phyloP scores from a whole-genome alignment of 2,329 filamentous ascomycete genomes.

The Fusarium incarnatum region DNA sequence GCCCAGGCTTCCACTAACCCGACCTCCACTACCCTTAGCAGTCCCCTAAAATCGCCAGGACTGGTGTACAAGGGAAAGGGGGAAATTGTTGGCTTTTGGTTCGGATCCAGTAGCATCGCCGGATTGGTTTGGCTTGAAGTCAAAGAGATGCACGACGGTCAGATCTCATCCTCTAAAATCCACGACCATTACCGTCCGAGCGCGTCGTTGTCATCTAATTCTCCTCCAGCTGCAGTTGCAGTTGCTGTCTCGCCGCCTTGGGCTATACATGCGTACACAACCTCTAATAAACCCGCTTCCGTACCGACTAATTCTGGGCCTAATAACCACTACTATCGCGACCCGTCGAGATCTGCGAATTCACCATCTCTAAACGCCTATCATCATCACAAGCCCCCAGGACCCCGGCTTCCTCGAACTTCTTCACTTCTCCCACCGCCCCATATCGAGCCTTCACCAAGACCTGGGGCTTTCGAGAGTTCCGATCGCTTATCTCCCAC shows the following conservation, averaged over 20 bases:
- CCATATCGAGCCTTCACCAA: constrained; percentile 46
- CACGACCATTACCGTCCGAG: constrained; percentile 30
- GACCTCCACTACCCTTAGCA: constrained; percentile 25
- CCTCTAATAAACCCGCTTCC: constrained; percentile 22
- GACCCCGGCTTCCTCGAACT: constrained; percentile 54
- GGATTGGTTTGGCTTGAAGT: constrained; percentile 27
- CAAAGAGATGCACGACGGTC: constrained; percentile 46
- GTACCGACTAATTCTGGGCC: constrained; percentile 38
- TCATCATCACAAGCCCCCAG: constrained; percentile 47
- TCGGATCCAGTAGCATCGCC: constrained; percentile 39
- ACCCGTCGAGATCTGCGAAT: constrained; percentile 33
- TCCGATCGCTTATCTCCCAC: constrained; percentile 38
- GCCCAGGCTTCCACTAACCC: constrained; percentile 35
- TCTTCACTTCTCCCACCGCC: constrained; percentile 59
- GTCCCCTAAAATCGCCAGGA: constrained; percentile 36
- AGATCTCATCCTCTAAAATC: constrained; percentile 34
- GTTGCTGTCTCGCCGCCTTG: constrained; percentile 41
- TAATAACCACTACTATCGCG: constrained; percentile 29
- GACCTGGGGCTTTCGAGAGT: constrained; percentile 25
- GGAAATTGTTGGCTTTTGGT: constrained; percentile 43
- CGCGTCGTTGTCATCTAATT: constrained; percentile 34
- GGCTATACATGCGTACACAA: constrained; percentile 33
- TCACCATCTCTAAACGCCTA: constrained; percentile 36
- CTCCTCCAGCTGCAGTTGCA: constrained; percentile 24
- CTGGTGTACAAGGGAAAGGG: constrained; percentile 41